Evolutionary conservation across 176 grass and related monocot genomes (phyloP).

Genomic region (Musa itinerans): DNA sequence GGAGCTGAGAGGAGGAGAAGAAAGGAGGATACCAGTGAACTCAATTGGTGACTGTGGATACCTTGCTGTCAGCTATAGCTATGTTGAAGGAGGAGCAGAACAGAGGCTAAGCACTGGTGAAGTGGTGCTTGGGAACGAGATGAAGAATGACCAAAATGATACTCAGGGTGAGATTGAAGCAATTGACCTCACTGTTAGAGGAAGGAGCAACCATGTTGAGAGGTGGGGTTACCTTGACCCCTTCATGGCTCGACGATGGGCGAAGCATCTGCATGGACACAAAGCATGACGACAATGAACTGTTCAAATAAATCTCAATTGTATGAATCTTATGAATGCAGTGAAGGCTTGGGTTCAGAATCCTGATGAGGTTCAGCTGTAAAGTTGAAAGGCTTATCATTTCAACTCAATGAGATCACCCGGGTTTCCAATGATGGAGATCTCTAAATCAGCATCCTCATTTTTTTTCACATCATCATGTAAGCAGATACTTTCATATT

Average conservation of each 20-base stretch:
- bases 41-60: constrained; percentile 46
- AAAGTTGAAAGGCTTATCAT: background rate
- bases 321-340: background rate
- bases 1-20: constrained; percentile 74
- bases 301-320: background rate
- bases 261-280: constrained; percentile 84
- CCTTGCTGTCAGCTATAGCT: constrained; percentile 55
- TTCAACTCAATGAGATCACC: background rate
- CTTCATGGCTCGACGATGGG: constrained; percentile 78
- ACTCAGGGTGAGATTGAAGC: constrained; percentile 23
- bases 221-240: constrained; percentile 73
- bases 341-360: background rate
- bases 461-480: background rate
- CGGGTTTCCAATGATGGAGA: background rate
- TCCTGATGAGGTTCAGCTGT: background rate
- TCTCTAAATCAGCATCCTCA: background rate
- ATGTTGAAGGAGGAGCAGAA: constrained; percentile 60
- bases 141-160: constrained; percentile 33
- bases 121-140: constrained; percentile 40
- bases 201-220: constrained; percentile 53
- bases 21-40: constrained; percentile 73
- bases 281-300: constrained; percentile 20
- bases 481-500: background rate
- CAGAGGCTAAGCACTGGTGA: constrained; percentile 54
- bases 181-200: constrained; percentile 25